Percentiles rank a stretch among this genome's conserved stretches.
phyloP scores from a whole-genome alignment of 2,329 filamentous ascomycete genomes.

The Monosporascus sp. region DNA sequence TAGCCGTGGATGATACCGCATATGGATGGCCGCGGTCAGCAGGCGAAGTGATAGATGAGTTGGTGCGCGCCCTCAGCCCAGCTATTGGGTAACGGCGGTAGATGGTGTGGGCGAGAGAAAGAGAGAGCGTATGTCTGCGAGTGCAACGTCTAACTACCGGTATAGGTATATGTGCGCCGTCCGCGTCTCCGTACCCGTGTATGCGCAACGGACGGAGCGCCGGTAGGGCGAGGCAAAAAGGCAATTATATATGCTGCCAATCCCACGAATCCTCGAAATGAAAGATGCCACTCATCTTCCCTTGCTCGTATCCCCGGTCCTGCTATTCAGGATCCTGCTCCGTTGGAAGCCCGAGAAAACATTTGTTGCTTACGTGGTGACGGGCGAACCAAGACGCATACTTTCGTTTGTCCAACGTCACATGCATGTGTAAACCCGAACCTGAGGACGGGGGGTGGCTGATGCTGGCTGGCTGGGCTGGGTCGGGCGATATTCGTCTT shows the following conservation, averaged over 20 bases:
- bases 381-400: background rate
- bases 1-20: background rate
- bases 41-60: background rate
- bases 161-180: background rate
- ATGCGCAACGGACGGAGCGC: background rate
- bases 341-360: background rate
- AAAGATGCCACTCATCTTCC: too few relatives aligned
- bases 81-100: background rate
- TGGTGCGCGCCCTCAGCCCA: background rate
- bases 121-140: background rate
- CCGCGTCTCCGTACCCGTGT: background rate
- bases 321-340: background rate
- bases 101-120: background rate
- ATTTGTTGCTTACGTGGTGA: background rate
- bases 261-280: too few relatives aligned
- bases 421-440: background rate
- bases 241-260: background rate
- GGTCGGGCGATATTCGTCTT: background rate
- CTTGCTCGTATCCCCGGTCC: background rate
- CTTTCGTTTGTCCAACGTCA: background rate
- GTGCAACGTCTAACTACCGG: background rate
- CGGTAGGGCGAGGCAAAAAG: background rate
- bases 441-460: background rate
- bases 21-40: background rate
- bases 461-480: background rate